These are phyloP conservation scores for Phytophthora hybrid DNA, from an alignment of 352 stramenopile species.

Conservation along the genomic window DNA sequence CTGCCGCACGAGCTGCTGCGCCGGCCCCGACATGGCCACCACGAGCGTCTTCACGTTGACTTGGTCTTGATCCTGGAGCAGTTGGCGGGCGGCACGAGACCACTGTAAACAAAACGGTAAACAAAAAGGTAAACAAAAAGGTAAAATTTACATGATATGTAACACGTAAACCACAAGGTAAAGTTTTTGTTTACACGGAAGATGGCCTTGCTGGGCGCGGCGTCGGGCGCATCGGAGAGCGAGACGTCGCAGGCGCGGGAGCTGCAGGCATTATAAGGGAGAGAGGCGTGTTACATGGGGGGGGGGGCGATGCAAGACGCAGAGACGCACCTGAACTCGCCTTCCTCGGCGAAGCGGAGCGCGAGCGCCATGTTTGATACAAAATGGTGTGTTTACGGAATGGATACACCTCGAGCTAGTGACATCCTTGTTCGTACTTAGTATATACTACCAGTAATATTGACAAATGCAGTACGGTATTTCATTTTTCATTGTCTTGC, in stretches of 20 bases:
- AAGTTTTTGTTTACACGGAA: slow-evolving; percentile 60
- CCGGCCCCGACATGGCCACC: slow-evolving; percentile 52
- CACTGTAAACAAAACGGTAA: slow-evolving; percentile 62
- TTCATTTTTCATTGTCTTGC: too few relatives aligned
- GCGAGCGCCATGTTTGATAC: slow-evolving; percentile 45
- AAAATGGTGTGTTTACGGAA: background rate
- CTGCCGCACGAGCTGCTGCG: slow-evolving; percentile 60
- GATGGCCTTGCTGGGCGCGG: slow-evolving; percentile 43
- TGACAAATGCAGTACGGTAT: too few relatives aligned
- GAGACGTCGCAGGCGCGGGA: slow-evolving; percentile 56
- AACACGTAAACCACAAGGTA: background rate
- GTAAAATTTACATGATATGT: background rate
- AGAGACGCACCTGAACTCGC: slow-evolving; percentile 57
- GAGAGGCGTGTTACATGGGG: background rate
- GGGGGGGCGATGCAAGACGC: background rate
- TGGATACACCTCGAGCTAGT: background rate
- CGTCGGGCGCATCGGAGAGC: slow-evolving; percentile 32
- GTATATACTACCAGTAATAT: too few relatives aligned
- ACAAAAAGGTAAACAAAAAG: slow-evolving; percentile 5
- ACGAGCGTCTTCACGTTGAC: slow-evolving; percentile 49
- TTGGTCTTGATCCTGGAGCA: slow-evolving; percentile 10
- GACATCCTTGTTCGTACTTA: too few relatives aligned
- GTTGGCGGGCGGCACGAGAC: slow-evolving; percentile 50
- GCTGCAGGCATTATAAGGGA: slow-evolving; percentile 28
- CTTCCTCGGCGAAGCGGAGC: slow-evolving; percentile 57